phyloP scores from a whole-genome alignment of 306 rosid genomes.

The Corylus heterophylla region DNA sequence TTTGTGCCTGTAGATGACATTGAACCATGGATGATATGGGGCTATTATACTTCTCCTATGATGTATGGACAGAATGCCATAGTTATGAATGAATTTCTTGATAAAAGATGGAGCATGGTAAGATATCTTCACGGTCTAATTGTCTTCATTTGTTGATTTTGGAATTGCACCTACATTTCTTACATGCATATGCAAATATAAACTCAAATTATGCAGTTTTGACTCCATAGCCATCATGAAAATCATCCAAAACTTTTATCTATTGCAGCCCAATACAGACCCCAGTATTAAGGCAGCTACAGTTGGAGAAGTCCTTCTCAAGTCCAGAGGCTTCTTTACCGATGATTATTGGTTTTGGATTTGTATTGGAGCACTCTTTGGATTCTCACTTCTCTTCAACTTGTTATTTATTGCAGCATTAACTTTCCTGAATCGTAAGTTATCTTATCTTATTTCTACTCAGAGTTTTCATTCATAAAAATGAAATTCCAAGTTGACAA shows the following conservation, averaged over 20 bases:
- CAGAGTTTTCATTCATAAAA: background rate
- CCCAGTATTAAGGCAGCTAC: conserved; percentile 44
- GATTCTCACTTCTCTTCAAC: conserved; percentile 67
- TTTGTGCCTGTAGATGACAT: conserved; percentile 51
- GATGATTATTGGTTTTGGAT: conserved; percentile 78
- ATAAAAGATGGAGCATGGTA: conserved; percentile 72
- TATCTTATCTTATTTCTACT: background rate
- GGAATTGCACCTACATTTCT: background rate
- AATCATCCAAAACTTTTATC: background rate
- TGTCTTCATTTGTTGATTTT: background rate
- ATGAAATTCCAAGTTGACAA: background rate
- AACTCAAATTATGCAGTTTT: conserved; percentile 6
- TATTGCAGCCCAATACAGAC: conserved; percentile 58
- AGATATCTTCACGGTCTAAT: conserved; percentile 1
- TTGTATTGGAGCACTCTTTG: conserved; percentile 65
- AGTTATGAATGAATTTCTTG: conserved; percentile 77
- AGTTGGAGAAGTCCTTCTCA: conserved; percentile 64
- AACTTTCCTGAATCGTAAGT: conserved; percentile 65
- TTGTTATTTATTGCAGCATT: conserved; percentile 51
- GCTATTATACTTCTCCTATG: conserved; percentile 73
- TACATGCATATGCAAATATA: background rate
- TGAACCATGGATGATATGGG: conserved; percentile 77
- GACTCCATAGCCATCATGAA: background rate
- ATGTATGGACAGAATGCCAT: conserved; percentile 93
- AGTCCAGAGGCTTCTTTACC: conserved; percentile 54